Conservation (phyloP, 2,329 filamentous ascomycete genomes). For the Phialophora chinensis region DNA sequence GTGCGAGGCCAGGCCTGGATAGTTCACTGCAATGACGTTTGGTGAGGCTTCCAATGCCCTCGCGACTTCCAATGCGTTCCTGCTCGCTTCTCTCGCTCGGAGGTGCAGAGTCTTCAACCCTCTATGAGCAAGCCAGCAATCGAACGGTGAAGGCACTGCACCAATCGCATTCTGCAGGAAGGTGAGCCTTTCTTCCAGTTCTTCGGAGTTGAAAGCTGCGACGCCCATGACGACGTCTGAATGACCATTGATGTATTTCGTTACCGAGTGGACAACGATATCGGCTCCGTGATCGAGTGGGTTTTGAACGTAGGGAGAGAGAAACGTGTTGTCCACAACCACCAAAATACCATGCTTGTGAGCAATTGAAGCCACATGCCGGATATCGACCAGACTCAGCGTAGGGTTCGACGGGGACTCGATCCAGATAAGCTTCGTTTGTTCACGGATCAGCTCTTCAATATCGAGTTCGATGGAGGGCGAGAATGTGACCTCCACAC, state of each 20-base stretch:
- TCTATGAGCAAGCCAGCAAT: slow-evolving; percentile 97
- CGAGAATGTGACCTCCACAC: slow-evolving; percentile 92
- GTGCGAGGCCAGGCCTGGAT: slow-evolving; percentile 88
- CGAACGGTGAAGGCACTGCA: slow-evolving; percentile 90
- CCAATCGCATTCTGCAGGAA: slow-evolving; percentile 99
- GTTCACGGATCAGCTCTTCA: slow-evolving; percentile 75
- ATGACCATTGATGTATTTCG: slow-evolving; percentile 99
- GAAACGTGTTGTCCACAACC: slow-evolving; percentile 99
- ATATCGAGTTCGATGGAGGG: slow-evolving; percentile 91
- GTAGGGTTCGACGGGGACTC: slow-evolving; percentile 95
- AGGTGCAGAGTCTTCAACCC: slow-evolving; percentile 96
- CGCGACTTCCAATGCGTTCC: slow-evolving; percentile 81
- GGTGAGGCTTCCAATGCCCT: slow-evolving; percentile 77
- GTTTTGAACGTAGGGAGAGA: slow-evolving; percentile 96
- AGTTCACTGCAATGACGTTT: slow-evolving; percentile 89
- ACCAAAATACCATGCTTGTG: slow-evolving; percentile 89
- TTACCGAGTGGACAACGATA: slow-evolving; percentile 95
- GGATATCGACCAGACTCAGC: slow-evolving; percentile 88
- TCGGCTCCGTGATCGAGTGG: slow-evolving; percentile 94
- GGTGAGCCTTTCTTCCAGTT: slow-evolving; percentile 74
- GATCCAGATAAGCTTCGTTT: slow-evolving; percentile 97
- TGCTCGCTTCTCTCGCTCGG: slow-evolving; percentile 81
- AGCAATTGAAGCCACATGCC: slow-evolving; percentile 79
- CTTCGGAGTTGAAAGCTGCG: slow-evolving; percentile 88
- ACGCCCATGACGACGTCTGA: slow-evolving; percentile 96